phyloP scores from a whole-genome alignment of 2,329 filamentous ascomycete genomes.

The Fusarium piperis region DNA sequence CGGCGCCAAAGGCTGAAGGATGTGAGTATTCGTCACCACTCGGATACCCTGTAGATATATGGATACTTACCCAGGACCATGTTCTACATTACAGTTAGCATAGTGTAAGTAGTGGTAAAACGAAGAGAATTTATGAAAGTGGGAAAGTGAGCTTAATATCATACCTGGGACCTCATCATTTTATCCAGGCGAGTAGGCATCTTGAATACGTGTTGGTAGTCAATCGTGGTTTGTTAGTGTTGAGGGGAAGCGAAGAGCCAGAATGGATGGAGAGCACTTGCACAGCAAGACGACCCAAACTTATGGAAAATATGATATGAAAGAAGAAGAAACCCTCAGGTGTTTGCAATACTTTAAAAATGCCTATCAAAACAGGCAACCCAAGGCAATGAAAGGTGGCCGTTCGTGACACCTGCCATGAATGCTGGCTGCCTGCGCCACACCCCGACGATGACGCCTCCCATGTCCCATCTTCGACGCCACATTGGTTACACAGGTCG shows the following conservation, averaged over 20 bases:
- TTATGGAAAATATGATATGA: not conserved
- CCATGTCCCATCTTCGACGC: not conserved
- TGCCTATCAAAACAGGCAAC: not conserved
- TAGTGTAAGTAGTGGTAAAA: fast-evolving
- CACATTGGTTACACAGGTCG: conserved; percentile 23
- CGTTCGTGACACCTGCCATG: conserved; percentile 9
- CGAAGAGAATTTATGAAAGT: not conserved
- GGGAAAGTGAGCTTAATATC: not conserved
- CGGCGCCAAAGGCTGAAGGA: conserved; percentile 24
- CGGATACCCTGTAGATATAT: conserved; percentile 33
- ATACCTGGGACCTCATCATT: conserved; percentile 40
- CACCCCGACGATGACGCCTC: conserved; percentile 9
- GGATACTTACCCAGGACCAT: conserved; percentile 70
- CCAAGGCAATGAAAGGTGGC: conserved; percentile 36
- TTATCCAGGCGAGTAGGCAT: conserved; percentile 40
- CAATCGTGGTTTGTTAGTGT: not conserved
- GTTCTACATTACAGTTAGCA: conserved; percentile 59
- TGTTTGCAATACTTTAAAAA: not conserved
- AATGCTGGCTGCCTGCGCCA: not conserved
- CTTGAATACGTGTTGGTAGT: not conserved
- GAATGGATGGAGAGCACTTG: too few relatives aligned
- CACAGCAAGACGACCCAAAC: not conserved
- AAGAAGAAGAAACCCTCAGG: not conserved
- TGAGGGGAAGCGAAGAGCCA: not conserved
- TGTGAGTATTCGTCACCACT: conserved; percentile 3